These are phyloP conservation scores for Tolypocladium paradoxum DNA, from an alignment of 2,329 filamentous ascomycete species.

Conservation along the genomic window DNA sequence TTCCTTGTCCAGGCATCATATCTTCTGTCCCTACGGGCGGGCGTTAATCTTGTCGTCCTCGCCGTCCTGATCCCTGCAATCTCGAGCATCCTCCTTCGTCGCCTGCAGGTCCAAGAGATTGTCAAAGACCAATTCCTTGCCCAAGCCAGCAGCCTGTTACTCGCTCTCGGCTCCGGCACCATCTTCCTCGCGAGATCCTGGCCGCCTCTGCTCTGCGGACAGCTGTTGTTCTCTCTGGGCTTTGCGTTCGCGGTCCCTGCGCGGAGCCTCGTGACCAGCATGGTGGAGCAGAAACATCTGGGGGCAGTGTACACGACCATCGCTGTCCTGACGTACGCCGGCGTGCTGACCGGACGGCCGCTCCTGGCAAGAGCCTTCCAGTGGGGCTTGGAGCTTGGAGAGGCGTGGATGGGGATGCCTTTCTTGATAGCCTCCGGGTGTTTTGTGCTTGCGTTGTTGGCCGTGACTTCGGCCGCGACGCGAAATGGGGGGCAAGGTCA, in stretches of 20 bases:
- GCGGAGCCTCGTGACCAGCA: conserved; percentile 7
- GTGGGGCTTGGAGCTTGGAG: conserved; percentile 3
- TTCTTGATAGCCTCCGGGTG: background rate
- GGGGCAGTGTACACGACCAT: conserved; percentile 6
- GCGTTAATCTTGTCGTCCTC: conserved; percentile 5
- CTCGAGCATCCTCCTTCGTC: background rate
- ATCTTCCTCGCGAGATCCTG: conserved; percentile 5
- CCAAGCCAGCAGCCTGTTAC: conserved; percentile 4
- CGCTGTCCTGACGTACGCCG: conserved; percentile 4
- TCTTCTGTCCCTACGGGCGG: conserved; percentile 8
- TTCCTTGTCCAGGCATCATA: conserved; percentile 7
- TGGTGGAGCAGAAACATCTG: conserved; percentile 5
- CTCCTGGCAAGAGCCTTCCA: conserved; percentile 3
- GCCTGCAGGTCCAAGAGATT: conserved; percentile 1
- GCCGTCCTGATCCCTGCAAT: conserved; percentile 3
- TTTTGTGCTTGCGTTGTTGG: background rate
- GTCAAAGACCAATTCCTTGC: conserved; percentile 7
- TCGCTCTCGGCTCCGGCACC: conserved; percentile 3
- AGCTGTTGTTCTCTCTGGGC: conserved; percentile 4
- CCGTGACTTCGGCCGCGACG: background rate
- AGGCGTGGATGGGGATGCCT: background rate
- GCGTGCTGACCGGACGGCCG: conserved; percentile 2
- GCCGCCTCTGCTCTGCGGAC: conserved; percentile 2
- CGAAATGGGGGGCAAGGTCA: too few species aligned
- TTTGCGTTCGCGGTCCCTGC: conserved; percentile 5